phyloP scores from a whole-genome alignment of 805 yeast genomes.

The Blastobotrys mokoenaii region DNA sequence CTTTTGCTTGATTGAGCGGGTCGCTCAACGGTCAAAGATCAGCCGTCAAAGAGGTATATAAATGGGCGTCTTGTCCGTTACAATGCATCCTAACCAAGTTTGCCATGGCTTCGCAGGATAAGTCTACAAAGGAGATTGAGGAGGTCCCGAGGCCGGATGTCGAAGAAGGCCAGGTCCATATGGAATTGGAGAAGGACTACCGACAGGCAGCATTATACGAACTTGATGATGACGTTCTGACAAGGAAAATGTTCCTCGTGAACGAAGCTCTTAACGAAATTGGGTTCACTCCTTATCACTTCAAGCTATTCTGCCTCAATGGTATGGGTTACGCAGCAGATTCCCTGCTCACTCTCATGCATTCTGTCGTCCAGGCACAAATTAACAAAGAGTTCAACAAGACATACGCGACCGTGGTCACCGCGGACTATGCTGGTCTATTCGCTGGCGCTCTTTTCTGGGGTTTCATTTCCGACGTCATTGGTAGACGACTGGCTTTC shows the following conservation, averaged over 20 bases:
- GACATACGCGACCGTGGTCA: conserved; percentile 32
- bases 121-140: neutral
- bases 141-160: neutral
- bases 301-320: conserved; percentile 39
- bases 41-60: neutral
- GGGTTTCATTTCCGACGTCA: conserved; percentile 48
- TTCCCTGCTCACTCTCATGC: conserved; percentile 41
- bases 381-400: conserved; percentile 37
- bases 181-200: neutral
- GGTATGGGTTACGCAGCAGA: conserved; percentile 52
- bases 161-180: neutral
- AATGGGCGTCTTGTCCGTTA: neutral
- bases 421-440: conserved; percentile 41
- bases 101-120: neutral
- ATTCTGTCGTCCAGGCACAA: conserved; percentile 37
- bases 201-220: conserved; percentile 1
- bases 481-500: conserved; percentile 46
- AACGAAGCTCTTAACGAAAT: conserved; percentile 51
- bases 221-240: conserved; percentile 5
- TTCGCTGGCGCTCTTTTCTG: conserved; percentile 44
- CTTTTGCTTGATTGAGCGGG: too few relatives aligned
- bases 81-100: neutral
- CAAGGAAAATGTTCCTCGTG: conserved; percentile 24
- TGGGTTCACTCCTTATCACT: conserved; percentile 50
- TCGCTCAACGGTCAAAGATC: neutral